A percentile compares a stretch with the other conserved stretches of the same genome.
phyloP scores from a whole-genome alignment of 257 asterid genomes.

The Handroanthus guayacan region DNA sequence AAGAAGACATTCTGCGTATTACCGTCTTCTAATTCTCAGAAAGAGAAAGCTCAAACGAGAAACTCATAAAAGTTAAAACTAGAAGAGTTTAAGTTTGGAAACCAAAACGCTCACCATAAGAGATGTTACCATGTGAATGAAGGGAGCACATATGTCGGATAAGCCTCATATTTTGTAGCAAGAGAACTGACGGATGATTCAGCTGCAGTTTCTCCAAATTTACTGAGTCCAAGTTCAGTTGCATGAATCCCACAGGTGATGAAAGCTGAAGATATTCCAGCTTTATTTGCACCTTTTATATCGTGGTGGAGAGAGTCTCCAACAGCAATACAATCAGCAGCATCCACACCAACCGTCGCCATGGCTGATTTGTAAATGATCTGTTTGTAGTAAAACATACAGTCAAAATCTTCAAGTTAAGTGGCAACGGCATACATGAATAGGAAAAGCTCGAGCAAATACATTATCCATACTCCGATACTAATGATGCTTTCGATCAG shows the following conservation, averaged over 20 bases:
- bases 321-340: conserved; percentile 82
- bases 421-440: not conserved
- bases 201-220: conserved; percentile 72
- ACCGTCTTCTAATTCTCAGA: not conserved
- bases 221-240: conserved; percentile 71
- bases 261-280: conserved; percentile 73
- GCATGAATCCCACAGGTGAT: conserved; percentile 86
- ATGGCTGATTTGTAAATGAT: conserved; percentile 85
- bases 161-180: conserved; percentile 63
- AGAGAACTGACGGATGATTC: conserved; percentile 65
- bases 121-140: conserved; percentile 79
- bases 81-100: not conserved
- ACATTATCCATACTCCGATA: not conserved
- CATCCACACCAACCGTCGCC: conserved; percentile 70
- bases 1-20: not conserved
- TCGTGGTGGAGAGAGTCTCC: conserved; percentile 99
- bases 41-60: not conserved
- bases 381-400: conserved; percentile 38
- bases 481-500: not conserved
- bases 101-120: conserved; percentile 29
- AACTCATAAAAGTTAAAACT: not conserved
- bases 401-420: not conserved
- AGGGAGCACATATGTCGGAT: conserved; percentile 80
- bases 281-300: conserved; percentile 85
- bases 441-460: not conserved